Evolutionary conservation across 2,329 filamentous ascomycete species (phyloP).

Genomic region (Pestalotiopsis sp.): DNA sequence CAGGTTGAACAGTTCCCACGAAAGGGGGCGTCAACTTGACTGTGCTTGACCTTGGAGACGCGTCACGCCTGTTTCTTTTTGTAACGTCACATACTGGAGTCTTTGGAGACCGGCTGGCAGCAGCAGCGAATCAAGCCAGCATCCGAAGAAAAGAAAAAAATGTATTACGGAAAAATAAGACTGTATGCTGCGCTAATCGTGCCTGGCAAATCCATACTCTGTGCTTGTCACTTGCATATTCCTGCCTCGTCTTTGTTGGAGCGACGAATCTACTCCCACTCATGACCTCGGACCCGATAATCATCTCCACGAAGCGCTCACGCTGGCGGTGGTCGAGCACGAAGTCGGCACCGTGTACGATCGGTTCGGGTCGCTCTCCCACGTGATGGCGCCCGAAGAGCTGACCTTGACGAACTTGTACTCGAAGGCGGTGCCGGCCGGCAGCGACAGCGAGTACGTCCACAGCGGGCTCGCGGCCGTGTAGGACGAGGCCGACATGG

Average conservation of each 20-base stretch:
- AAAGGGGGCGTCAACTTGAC: neutral
- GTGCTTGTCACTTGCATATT: neutral
- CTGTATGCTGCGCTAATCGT: neutral
- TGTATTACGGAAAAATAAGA: neutral
- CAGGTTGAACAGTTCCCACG: neutral
- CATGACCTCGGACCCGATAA: neutral
- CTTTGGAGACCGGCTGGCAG: neutral
- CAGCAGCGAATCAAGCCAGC: neutral
- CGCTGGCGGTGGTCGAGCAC: constrained; percentile 9
- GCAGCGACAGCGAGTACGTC: constrained; percentile 45
- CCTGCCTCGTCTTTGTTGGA: neutral
- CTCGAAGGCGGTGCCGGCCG: constrained; percentile 45
- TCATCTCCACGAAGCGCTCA: constrained; percentile 12
- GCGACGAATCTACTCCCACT: neutral
- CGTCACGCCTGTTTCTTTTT: neutral
- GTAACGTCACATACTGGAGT: neutral
- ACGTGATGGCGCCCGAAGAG: constrained; percentile 42
- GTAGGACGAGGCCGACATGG: constrained; percentile 52
- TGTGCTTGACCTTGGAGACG: neutral
- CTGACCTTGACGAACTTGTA: constrained; percentile 55
- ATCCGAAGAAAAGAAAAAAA: neutral
- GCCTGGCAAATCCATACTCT: neutral
- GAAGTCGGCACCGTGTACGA: constrained; percentile 14
- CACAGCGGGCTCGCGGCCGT: constrained; percentile 51
- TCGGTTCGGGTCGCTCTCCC: constrained; percentile 46